phyloP scores from a whole-genome alignment of 1,284 basidiomycete genomes.

The Boletus putidus region DNA sequence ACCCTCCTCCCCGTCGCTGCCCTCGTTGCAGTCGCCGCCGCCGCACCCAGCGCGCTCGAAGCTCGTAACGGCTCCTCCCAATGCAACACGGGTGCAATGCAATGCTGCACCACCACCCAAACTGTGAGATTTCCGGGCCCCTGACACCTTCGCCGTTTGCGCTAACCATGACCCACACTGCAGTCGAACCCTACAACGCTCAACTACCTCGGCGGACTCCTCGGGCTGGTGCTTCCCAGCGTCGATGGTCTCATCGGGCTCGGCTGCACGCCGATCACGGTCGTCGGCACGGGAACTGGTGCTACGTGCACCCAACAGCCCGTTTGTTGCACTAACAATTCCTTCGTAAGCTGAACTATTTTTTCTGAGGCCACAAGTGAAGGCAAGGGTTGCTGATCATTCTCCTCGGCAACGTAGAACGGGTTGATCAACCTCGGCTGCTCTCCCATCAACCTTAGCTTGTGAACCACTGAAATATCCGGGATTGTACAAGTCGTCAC shows the following conservation, averaged over 20 bases:
- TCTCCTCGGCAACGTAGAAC: neutral
- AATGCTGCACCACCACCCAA: conserved; percentile 7
- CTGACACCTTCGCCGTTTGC: neutral
- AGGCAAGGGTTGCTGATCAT: neutral
- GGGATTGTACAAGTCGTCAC: neutral
- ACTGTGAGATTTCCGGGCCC: neutral
- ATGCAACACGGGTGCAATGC: conserved; percentile 12
- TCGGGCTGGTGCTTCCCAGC: neutral
- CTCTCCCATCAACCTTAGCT: conserved; percentile 2
- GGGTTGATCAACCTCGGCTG: conserved; percentile 20
- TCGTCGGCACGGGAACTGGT: neutral
- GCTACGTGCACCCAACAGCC: conserved; percentile 11
- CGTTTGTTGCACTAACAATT: conserved; percentile 17
- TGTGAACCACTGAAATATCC: neutral
- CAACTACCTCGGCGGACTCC: neutral
- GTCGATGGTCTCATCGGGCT: conserved; percentile 2
- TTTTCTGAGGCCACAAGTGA: too few relatives aligned
- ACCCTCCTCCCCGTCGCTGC: neutral
- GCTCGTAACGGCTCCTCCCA: neutral
- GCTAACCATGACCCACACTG: neutral
- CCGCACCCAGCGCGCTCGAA: neutral
- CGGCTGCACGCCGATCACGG: conserved; percentile 3
- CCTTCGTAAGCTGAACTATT: conserved; percentile 1
- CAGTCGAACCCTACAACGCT: neutral
- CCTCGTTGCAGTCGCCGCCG: neutral